Evolutionary conservation across 1,284 basidiomycete species (phyloP).

Genomic region (Trametes versicolor): DNA sequence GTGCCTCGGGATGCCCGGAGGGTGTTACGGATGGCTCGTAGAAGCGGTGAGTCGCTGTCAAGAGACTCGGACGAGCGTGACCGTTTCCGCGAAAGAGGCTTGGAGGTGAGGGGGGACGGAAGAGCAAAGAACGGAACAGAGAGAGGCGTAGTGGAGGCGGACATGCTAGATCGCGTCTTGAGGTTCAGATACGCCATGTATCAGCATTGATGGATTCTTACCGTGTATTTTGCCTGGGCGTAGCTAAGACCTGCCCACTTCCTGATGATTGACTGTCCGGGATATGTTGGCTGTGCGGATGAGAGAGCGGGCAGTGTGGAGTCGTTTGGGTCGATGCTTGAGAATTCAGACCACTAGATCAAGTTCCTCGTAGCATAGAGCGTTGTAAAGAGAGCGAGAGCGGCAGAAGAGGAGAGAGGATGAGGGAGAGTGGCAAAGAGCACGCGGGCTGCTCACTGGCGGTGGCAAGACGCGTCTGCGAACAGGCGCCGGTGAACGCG

Average conservation of each 20-base stretch:
- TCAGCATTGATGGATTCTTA: too few species aligned
- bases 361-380: neutral
- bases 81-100: constrained; percentile 13
- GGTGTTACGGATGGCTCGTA: constrained; percentile 39
- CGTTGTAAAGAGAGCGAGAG: neutral
- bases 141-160: constrained; percentile 10
- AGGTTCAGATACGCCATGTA: too few species aligned
- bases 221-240: too few species aligned
- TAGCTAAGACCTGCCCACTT: too few species aligned
- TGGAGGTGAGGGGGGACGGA: constrained; percentile 13
- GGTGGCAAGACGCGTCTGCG: constrained; percentile 10
- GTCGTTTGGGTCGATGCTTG: too few species aligned
- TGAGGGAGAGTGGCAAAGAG: neutral
- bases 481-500: constrained; percentile 4
- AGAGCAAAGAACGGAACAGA: constrained; percentile 21
- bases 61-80: neutral
- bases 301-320: too few species aligned
- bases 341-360: neutral
- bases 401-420: neutral
- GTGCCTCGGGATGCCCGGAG: constrained; percentile 36
- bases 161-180: constrained; percentile 13
- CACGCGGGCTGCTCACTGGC: neutral
- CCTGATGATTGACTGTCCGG: too few species aligned
- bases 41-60: constrained; percentile 35
- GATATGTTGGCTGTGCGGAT: too few species aligned